Percentiles rank a stretch among this genome's conserved stretches.
phyloP scores from a whole-genome alignment of 345 rosid genomes.

The Atalantia buxifolia region DNA sequence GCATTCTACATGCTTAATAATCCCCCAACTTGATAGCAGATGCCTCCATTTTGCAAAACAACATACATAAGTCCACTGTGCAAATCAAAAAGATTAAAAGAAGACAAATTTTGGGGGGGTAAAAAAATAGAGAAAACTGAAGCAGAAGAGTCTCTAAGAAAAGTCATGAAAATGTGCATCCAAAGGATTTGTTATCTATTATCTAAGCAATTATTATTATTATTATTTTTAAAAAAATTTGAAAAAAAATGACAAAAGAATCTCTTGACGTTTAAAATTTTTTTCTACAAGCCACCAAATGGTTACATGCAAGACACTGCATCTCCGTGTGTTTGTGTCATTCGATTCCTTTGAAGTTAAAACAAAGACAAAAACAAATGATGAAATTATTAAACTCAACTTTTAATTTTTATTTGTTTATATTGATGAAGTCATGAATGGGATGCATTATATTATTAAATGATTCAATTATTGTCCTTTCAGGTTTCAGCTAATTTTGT shows the following conservation, averaged over 20 bases:
- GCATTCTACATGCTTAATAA: neutral
- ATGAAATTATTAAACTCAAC: too few species aligned
- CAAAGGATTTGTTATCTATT: neutral
- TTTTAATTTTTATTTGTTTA: too few species aligned
- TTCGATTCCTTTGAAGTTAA: neutral
- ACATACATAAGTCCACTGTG: neutral
- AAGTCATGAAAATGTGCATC: neutral
- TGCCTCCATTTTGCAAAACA: neutral
- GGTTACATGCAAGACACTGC: neutral
- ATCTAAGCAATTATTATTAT: neutral
- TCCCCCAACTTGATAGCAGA: neutral
- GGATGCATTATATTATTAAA: neutral
- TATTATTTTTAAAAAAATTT: too few species aligned
- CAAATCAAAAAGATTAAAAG: too few species aligned
- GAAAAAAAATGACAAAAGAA: neutral
- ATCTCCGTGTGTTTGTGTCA: neutral
- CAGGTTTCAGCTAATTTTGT: neutral
- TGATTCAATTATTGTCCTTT: neutral
- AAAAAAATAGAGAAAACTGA: neutral
- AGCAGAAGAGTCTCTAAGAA: neutral
- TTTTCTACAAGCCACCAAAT: neutral
- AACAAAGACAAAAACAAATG: neutral
- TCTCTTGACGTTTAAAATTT: neutral
- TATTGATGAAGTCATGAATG: neutral
- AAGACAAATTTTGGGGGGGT: neutral